phyloP scores from a whole-genome alignment of 2,329 filamentous ascomycete species.

The Cladosporium sp. region DNA sequence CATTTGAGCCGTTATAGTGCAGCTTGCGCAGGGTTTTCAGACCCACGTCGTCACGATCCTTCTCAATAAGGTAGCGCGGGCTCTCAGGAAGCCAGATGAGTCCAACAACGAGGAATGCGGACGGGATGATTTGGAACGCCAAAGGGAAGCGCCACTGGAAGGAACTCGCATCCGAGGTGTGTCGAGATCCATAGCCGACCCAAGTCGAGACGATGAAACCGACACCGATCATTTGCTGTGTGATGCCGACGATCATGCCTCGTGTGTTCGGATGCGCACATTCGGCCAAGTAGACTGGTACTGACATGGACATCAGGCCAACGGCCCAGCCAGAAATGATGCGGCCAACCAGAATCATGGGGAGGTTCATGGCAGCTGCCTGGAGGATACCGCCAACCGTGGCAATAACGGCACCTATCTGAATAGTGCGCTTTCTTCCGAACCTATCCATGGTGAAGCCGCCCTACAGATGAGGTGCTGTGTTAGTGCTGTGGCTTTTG shows the following conservation, averaged over 20 bases:
- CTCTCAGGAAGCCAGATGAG: constrained; percentile 39
- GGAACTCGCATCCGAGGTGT: constrained; percentile 38
- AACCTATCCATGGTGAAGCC: constrained; percentile 62
- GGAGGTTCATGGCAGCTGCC: constrained; percentile 55
- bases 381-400: constrained; percentile 61
- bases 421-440: constrained; percentile 60
- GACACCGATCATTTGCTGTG: constrained; percentile 59
- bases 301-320: constrained; percentile 59
- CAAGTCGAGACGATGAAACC: constrained; percentile 59
- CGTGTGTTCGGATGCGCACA: constrained; percentile 59
- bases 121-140: constrained; percentile 49
- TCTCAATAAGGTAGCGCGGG: constrained; percentile 32
- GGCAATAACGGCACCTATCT: constrained; percentile 60
- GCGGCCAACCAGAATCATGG: constrained; percentile 60
- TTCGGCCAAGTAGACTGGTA: constrained; percentile 66
- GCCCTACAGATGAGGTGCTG: constrained; percentile 5
- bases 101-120: constrained; percentile 44
- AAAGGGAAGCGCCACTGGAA: constrained; percentile 44
- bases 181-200: constrained; percentile 52
- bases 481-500: neutral
- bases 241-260: constrained; percentile 58
- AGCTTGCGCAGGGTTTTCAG: constrained; percentile 45
- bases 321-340: constrained; percentile 62
- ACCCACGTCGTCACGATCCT: constrained; percentile 27
- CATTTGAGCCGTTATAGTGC: constrained; percentile 53